Percentiles rank a stretch among this genome's conserved stretches.
Evolutionary conservation across 2,329 filamentous ascomycete genomes (phyloP).

Genomic region (Fusarium solani-melongenae): DNA sequence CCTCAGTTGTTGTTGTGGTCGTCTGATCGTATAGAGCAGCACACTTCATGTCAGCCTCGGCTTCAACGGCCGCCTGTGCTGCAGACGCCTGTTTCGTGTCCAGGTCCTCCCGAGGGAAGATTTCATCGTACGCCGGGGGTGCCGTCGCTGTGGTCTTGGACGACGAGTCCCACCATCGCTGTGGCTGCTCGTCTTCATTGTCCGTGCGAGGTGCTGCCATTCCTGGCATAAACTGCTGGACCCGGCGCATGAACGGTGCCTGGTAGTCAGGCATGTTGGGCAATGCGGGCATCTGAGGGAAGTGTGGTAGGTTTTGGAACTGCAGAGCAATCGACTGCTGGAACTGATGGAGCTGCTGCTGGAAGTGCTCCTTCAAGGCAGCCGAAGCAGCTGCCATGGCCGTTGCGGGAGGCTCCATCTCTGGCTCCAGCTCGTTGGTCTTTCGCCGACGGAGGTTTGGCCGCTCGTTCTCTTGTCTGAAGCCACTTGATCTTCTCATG

Average conservation of each 20-base stretch:
- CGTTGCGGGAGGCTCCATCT: slow-evolving; percentile 65
- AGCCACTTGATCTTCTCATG: slow-evolving; percentile 49
- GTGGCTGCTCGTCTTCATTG: slow-evolving; percentile 52
- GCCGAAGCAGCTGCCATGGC: slow-evolving; percentile 75
- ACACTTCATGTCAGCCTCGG: slow-evolving; percentile 69
- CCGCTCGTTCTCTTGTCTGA: slow-evolving; percentile 47
- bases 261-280: slow-evolving; percentile 79
- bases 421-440: slow-evolving; percentile 46
- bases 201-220: slow-evolving; percentile 64
- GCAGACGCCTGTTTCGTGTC: slow-evolving; percentile 70
- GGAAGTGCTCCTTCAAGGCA: slow-evolving; percentile 78
- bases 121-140: slow-evolving; percentile 82
- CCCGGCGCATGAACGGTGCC: slow-evolving; percentile 75
- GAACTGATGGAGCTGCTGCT: slow-evolving; percentile 79
- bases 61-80: slow-evolving; percentile 67
- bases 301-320: slow-evolving; percentile 65
- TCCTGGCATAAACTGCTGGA: slow-evolving; percentile 78
- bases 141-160: slow-evolving; percentile 60
- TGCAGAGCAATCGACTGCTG: slow-evolving; percentile 77
- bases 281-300: slow-evolving; percentile 66
- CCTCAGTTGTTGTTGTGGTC: slow-evolving; percentile 48
- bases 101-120: slow-evolving; percentile 70
- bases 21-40: slow-evolving; percentile 62
- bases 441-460: slow-evolving; percentile 52
- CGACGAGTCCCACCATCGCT: slow-evolving; percentile 74